A percentile compares a stretch with the other conserved stretches of the same genome.
Conservation (phyloP, 345 rosid species). For the Brassica incana region DNA sequence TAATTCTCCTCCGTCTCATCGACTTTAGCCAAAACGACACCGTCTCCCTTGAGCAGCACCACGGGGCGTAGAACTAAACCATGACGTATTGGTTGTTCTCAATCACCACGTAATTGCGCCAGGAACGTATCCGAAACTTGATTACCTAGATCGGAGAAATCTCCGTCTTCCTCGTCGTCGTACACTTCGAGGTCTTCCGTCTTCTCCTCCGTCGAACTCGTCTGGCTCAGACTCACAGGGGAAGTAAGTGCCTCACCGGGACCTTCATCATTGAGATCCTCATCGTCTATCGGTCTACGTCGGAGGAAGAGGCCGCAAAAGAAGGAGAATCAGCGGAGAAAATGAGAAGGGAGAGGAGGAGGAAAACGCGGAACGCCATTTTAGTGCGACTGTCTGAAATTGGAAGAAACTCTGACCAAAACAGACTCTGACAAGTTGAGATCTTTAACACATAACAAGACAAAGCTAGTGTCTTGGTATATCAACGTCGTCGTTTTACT, state of each 20-base stretch:
- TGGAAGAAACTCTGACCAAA: neutral
- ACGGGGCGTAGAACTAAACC: slow-evolving; percentile 98
- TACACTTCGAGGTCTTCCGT: neutral
- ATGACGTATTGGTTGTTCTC: slow-evolving; percentile 70
- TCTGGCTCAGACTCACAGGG: slow-evolving; percentile 7
- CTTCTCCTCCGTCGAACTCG: slow-evolving; percentile 36
- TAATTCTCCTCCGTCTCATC: slow-evolving; percentile 96
- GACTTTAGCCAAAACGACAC: slow-evolving; percentile 80
- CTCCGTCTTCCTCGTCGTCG: slow-evolving; percentile 43
- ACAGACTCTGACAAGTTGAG: too few species aligned
- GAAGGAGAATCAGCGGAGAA: slow-evolving; percentile 50
- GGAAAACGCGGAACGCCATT: slow-evolving; percentile 50
- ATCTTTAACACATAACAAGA: too few species aligned
- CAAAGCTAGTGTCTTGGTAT: too few species aligned
- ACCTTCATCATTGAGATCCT: slow-evolving; percentile 30
- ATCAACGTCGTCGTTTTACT: slow-evolving; percentile 7
- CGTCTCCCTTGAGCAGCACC: slow-evolving; percentile 83
- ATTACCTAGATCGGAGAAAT: slow-evolving; percentile 68
- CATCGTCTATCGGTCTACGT: neutral
- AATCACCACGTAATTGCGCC: slow-evolving; percentile 54
- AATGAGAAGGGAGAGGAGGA: slow-evolving; percentile 55
- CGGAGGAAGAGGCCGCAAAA: slow-evolving; percentile 36
- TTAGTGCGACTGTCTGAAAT: slow-evolving; percentile 13
- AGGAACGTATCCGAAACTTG: slow-evolving; percentile 38
- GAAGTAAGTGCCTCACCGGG: slow-evolving; percentile 9